Base-by-base conservation (phyloP, 768 basidiomycete species). In the Rhizopogon vesiculosus region DNA sequence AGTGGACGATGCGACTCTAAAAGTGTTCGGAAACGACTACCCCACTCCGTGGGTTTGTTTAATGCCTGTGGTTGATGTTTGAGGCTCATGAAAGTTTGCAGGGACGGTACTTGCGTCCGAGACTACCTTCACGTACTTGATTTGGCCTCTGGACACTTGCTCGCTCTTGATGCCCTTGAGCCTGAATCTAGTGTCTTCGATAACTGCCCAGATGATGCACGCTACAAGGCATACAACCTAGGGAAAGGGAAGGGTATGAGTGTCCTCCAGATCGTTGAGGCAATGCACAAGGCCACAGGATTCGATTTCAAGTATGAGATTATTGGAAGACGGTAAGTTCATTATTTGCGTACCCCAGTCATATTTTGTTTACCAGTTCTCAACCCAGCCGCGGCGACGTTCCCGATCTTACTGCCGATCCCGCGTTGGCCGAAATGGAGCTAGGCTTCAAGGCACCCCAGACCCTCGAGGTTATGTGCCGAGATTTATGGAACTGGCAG, bases 401-500 rank as follows among this genome's bases (percentile, higher is more conserved):
- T 0, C 96, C 97, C 1, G 93, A 98, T 66, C 80, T 99, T 46
- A 97, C 93, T 7, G 97, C 96, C 3, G 89, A 99, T 69, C 96
- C 97, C 1, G 62, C 86, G 7, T 80, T 98, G 19, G 97, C 97
- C 0, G 84, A 95, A 75, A 84, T 84, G 67, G 96, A 98, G 69
- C 86, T 99, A 31, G 92, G 92, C 6, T 99, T 98, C 81, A 82
- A 83, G 58, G 96, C 96, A 12, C 76, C 79, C 28, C 80, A 84
- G 64, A 79, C 85, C 62, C 79, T 99, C 44, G 87, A 93, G 59
- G 86, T 86, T 54, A 98, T 98, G 93, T 98, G 97, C 72, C 78
- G 83, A 54, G 97, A 99, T 72, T 76, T 97, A 63, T 98, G 97
- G 97, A 95, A 95, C 74, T 99, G 95, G 93, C 96, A 98, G 76